Base-by-base conservation (phyloP, 441 rosid species). In the Geranium incanum region DNA sequence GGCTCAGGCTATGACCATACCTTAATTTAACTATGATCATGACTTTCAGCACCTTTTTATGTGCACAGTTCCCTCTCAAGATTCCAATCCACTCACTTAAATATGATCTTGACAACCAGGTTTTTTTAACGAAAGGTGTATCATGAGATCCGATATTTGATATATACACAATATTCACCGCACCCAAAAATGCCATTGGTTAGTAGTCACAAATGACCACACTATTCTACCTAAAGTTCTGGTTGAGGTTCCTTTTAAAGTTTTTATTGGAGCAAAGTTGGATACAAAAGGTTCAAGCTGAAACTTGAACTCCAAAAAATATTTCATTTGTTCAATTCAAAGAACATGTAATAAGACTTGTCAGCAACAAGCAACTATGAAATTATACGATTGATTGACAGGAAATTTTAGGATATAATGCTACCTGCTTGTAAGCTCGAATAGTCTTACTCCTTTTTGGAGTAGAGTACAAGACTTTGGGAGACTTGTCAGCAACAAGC, bases 361-460 rank as follows among this genome's bases (percentile, higher is more conserved):
- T 63, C 19, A 19, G 9, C 13, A 11, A 66, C 18, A 16, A 37
- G 28, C 70, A 45, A 18, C 8, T 8, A 72, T 45, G 64, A 16
- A 57, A 57, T 57, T 18, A 11, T 16, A 1, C 0, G 18, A 19
- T 57, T 9, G 64, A 57, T 57, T 6, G 64, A 6, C 19, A 57
- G 1, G 5, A 57, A 57, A 57, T 57, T 7, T 6, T 5, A 21
- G 48, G 41, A 66, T 8, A 50, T 6, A 8, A 43, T 9, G 68
- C 59, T 72, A 92, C 99, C 99, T 89, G 97, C 83, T 89, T 93
- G 82, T 83, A 90, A 80, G 80, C 60, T 69, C 92, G 87, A 33
- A 84, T 65, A 72, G 68, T 79, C 80, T 86, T 89, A 72, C 88
- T 81, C 81, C 78, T 86, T 82, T 81, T 89, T 13, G 88, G 85